phyloP scores from a whole-genome alignment of 192 early-diverging fungal genomes.

The Diversispora eburnea region DNA sequence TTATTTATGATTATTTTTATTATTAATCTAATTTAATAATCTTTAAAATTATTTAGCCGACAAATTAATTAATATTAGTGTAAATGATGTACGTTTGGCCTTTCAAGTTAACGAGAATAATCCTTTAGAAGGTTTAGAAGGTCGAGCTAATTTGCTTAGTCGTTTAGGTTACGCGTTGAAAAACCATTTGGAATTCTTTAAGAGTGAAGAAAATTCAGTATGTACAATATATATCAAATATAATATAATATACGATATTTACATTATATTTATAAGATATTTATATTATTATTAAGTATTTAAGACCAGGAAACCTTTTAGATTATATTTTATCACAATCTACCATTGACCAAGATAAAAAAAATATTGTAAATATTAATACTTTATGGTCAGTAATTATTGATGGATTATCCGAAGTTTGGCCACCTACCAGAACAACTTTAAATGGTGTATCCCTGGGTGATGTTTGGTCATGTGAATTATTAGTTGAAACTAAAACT shows the following conservation, averaged over 20 bases:
- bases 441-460: constrained; percentile 77
- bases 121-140: constrained; percentile 75
- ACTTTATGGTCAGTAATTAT: constrained; percentile 79
- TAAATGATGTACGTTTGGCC: constrained; percentile 50
- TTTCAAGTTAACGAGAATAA: constrained; percentile 80
- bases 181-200: constrained; percentile 56
- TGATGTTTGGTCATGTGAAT: constrained; percentile 84
- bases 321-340: constrained; percentile 70
- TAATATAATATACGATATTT: background rate
- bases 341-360: constrained; percentile 41
- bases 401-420: constrained; percentile 74
- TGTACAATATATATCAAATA: constrained; percentile 1
- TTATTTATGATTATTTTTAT: constrained; percentile 8
- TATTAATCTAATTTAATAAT: background rate
- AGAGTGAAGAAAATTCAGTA: constrained; percentile 37
- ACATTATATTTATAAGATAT: too few species aligned
- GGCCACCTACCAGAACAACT: constrained; percentile 78
- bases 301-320: constrained; percentile 79
- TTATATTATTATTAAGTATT: too few species aligned
- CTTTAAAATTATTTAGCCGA: constrained; percentile 36
- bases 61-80: constrained; percentile 49
- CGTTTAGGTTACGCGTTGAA: constrained; percentile 58
- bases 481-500: constrained; percentile 38
- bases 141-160: constrained; percentile 67
- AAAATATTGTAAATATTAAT: constrained; percentile 57